These are phyloP conservation scores for Aspergillus sp. DNA, from an alignment of 2,329 filamentous ascomycete genomes.

Conservation along the genomic window DNA sequence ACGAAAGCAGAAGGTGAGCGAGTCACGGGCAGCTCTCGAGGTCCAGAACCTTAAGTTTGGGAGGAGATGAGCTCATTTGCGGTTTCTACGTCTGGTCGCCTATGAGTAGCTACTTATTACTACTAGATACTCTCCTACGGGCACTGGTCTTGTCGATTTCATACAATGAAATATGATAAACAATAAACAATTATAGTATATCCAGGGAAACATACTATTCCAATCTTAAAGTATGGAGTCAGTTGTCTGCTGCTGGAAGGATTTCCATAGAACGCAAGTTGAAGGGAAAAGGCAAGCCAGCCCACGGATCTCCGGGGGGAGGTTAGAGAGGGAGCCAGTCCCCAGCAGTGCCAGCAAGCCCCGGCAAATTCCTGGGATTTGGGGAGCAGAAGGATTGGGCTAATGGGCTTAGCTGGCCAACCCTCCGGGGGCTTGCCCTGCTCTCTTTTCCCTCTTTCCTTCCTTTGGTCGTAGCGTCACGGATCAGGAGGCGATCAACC, in stretches of 20 bases:
- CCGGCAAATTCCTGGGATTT: neutral
- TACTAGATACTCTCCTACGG: no score
- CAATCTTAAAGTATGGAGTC: no score
- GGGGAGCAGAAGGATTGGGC: neutral
- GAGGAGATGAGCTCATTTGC: constrained; percentile 17
- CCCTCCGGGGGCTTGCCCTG: neutral
- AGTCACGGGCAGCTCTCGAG: constrained; percentile 16
- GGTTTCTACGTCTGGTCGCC: no score
- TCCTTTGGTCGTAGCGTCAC: constrained; percentile 13
- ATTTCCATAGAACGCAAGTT: neutral
- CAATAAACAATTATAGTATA: no score
- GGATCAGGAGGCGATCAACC: constrained; percentile 26
- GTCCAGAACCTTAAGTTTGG: constrained; percentile 4
- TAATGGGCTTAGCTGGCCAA: neutral
- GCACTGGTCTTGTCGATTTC: no score
- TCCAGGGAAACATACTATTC: no score
- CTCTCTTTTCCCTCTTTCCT: neutral
- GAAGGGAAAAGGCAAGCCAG: neutral
- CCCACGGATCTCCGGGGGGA: neutral
- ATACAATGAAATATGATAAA: no score
- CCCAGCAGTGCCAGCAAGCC: neutral
- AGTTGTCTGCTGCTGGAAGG: no score
- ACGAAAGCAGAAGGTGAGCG: constrained; percentile 3
- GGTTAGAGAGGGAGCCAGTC: no score
- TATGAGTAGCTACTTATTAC: no score